A percentile compares a stretch with the other conserved stretches of the same genome.
Evolutionary conservation across 1,284 basidiomycete species (phyloP).

Genomic region (Sporisorium scitamineum): DNA sequence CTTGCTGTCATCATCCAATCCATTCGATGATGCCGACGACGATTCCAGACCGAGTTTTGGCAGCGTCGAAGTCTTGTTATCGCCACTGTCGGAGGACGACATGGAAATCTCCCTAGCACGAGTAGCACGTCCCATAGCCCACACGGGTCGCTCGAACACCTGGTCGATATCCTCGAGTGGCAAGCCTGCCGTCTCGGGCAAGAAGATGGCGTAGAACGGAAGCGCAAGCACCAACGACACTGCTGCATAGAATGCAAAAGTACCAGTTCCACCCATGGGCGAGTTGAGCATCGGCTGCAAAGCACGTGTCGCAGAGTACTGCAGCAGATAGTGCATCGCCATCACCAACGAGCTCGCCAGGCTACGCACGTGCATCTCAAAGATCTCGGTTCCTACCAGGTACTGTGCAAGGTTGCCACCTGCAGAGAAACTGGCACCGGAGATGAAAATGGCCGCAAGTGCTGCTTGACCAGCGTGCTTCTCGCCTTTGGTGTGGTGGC

Average conservation of each 20-base stretch:
- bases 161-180: slow-evolving; percentile 35
- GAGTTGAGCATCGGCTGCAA: slow-evolving; percentile 44
- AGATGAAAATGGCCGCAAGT: slow-evolving; percentile 30
- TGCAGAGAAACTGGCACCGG: slow-evolving; percentile 28
- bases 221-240: slow-evolving; percentile 25
- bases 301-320: slow-evolving; percentile 23
- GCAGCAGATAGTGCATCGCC: slow-evolving; percentile 31
- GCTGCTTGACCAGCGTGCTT: slow-evolving; percentile 26
- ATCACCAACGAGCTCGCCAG: slow-evolving; percentile 28
- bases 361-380: slow-evolving; percentile 27
- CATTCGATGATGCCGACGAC: slow-evolving; percentile 1
- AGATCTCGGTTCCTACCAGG: slow-evolving; percentile 38
- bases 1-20: slow-evolving; percentile 12
- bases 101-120: neutral
- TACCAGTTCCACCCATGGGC: slow-evolving; percentile 23
- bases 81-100: neutral
- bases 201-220: slow-evolving; percentile 36
- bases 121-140: slow-evolving; percentile 19
- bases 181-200: slow-evolving; percentile 37
- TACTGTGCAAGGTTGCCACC: slow-evolving; percentile 42
- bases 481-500: slow-evolving; percentile 19
- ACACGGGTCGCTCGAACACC: slow-evolving; percentile 27
- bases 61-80: neutral
- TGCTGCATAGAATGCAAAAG: slow-evolving; percentile 30
- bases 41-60: slow-evolving; percentile 7